Conservation (phyloP, 192 early-diverging fungal genomes). For the Spizellomyces sp. region DNA sequence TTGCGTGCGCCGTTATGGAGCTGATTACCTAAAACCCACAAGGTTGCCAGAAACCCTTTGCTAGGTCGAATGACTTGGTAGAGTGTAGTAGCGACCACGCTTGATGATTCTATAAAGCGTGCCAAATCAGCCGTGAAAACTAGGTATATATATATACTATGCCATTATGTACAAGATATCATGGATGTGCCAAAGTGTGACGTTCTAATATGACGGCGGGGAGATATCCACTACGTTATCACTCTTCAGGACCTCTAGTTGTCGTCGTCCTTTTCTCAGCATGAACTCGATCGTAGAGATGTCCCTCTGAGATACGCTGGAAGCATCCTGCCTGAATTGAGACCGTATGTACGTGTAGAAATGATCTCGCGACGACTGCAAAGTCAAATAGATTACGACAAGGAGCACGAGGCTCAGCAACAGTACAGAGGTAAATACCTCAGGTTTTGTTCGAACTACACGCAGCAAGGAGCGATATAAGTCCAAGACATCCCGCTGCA, state of each 20-base stretch:
- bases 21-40: no score
- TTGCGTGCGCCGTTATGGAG: no score
- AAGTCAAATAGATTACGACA: not conserved
- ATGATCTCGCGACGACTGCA: slow-evolving; percentile 11
- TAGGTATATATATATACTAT: no score
- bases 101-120: no score
- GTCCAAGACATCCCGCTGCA: slow-evolving; percentile 34
- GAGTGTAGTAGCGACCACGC: no score
- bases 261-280: slow-evolving; percentile 23
- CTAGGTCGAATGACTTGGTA: no score
- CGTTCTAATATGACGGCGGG: no score
- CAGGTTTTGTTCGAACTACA: slow-evolving; percentile 19
- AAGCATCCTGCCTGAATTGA: slow-evolving; percentile 26
- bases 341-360: slow-evolving; percentile 12
- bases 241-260: slow-evolving; percentile 22
- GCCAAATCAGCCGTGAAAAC: no score
- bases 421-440: not conserved
- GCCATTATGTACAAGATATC: no score
- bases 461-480: slow-evolving; percentile 29
- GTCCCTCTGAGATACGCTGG: slow-evolving; percentile 16
- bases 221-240: slow-evolving; percentile 34
- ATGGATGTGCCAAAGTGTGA: no score
- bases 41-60: no score
- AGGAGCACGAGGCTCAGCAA: not conserved
- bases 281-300: slow-evolving; percentile 38